phyloP scores from a whole-genome alignment of 2,329 filamentous ascomycete species.

The Fonsecaea nubica region DNA sequence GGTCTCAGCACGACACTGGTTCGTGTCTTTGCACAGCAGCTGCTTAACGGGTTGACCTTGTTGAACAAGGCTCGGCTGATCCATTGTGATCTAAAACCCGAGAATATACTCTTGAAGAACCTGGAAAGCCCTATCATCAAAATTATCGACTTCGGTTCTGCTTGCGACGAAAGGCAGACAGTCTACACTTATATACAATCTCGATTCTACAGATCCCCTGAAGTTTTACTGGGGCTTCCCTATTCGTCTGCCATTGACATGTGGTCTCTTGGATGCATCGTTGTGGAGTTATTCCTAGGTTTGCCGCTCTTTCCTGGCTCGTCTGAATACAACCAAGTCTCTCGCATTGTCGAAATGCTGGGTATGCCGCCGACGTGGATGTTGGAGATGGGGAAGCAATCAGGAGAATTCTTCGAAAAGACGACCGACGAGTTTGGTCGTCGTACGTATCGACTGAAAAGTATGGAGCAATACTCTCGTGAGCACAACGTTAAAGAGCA shows the following conservation, averaged over 20 bases:
- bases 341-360: constrained; percentile 96
- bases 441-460: constrained; percentile 88
- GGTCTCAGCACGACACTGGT: constrained; percentile 96
- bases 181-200: constrained; percentile 99
- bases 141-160: constrained; percentile 98
- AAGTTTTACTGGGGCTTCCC: constrained; percentile 91
- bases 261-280: constrained; percentile 99
- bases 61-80: constrained; percentile 96
- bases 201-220: constrained; percentile 94
- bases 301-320: constrained; percentile 94
- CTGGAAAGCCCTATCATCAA: constrained; percentile 99
- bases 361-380: constrained; percentile 97
- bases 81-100: constrained; percentile 96
- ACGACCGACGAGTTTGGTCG: constrained; percentile 88
- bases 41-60: constrained; percentile 88
- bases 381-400: constrained; percentile 98
- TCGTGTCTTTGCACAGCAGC: constrained; percentile 94
- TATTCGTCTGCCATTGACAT: constrained; percentile 99
- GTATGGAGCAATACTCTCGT: constrained; percentile 95
- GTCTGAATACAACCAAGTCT: constrained; percentile 98
- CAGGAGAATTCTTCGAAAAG: constrained; percentile 97
- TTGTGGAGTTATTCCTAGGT: constrained; percentile 95
- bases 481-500: constrained; percentile 98
- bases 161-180: constrained; percentile 96
- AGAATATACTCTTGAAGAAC: constrained; percentile 97